Percentiles rank a stretch among this genome's conserved stretches.
phyloP scores from a whole-genome alignment of 768 basidiomycete genomes.

The Dacryopinax spathularia region DNA sequence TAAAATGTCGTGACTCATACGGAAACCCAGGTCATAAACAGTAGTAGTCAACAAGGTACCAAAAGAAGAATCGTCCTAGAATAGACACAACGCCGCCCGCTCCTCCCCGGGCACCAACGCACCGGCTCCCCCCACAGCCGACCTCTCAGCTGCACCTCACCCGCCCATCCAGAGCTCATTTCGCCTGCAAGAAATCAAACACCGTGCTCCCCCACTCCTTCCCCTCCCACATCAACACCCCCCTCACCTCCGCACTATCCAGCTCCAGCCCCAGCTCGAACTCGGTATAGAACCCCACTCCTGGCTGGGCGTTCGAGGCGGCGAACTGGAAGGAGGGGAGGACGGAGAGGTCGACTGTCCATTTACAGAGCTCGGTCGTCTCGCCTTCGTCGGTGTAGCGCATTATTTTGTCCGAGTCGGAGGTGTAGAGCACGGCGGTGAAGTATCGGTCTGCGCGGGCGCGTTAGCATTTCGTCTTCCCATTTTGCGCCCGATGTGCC shows the following conservation, averaged over 20 bases:
- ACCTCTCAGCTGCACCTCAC: no score
- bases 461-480: slow-evolving; percentile 6
- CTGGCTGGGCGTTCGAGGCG: slow-evolving; percentile 39
- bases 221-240: slow-evolving; percentile 56
- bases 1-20: no score
- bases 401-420: slow-evolving; percentile 59
- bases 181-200: slow-evolving; percentile 39
- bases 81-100: no score
- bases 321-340: slow-evolving; percentile 67
- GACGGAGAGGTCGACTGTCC: slow-evolving; percentile 71
- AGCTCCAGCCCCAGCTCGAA: slow-evolving; percentile 74
- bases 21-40: no score
- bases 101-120: no score
- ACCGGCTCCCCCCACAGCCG: no score
- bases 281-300: slow-evolving; percentile 67
- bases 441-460: slow-evolving; percentile 50
- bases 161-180: no score
- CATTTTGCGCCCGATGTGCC: no score
- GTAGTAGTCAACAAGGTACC: no score
- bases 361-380: slow-evolving; percentile 25
- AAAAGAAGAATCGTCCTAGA: no score
- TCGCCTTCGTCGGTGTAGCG: slow-evolving; percentile 61
- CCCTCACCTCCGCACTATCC: slow-evolving; percentile 77
- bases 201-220: slow-evolving; percentile 70
- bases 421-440: slow-evolving; percentile 68